phyloP scores from a whole-genome alignment of 495 filamentous ascomycete genomes.

The Xylaria bambusicola region DNA sequence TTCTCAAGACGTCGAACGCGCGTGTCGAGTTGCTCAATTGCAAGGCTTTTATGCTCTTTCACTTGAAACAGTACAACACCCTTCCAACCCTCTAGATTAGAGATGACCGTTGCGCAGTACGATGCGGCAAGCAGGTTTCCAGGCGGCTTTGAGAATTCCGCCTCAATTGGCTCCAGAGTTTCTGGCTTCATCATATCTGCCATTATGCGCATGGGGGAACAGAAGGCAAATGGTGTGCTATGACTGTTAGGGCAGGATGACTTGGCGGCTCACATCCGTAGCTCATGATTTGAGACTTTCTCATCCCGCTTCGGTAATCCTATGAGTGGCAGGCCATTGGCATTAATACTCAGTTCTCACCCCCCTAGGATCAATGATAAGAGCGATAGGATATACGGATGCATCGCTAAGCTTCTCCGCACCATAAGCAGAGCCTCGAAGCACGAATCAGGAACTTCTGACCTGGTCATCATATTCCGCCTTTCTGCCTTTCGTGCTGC shows the following conservation, averaged over 20 bases:
- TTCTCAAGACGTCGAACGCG: slow-evolving; percentile 25
- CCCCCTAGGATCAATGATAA: background rate
- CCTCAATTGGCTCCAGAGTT: background rate
- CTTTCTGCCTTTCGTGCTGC: background rate
- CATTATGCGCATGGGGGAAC: background rate
- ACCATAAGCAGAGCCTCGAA: background rate
- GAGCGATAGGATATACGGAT: background rate
- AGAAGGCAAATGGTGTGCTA: background rate
- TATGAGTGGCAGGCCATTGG: background rate
- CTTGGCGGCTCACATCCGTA: background rate
- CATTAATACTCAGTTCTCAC: background rate
- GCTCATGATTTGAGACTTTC: background rate
- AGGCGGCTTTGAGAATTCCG: background rate
- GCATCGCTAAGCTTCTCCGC: background rate
- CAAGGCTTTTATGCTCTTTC: background rate
- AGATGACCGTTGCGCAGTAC: slow-evolving; percentile 19
- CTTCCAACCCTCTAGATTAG: slow-evolving; percentile 26
- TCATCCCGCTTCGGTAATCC: background rate
- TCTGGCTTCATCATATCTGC: background rate
- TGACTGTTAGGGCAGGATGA: background rate
- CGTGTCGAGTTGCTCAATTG: slow-evolving; percentile 20
- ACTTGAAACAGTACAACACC: background rate
- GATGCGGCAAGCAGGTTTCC: background rate
- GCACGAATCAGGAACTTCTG: slow-evolving; percentile 1
- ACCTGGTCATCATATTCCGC: background rate